A percentile compares a stretch with the other conserved stretches of the same genome.
These are phyloP conservation scores for Hemisphaericaspora xylofermentans DNA, from an alignment of 1,139 yeast genomes.

Conservation along the genomic window DNA sequence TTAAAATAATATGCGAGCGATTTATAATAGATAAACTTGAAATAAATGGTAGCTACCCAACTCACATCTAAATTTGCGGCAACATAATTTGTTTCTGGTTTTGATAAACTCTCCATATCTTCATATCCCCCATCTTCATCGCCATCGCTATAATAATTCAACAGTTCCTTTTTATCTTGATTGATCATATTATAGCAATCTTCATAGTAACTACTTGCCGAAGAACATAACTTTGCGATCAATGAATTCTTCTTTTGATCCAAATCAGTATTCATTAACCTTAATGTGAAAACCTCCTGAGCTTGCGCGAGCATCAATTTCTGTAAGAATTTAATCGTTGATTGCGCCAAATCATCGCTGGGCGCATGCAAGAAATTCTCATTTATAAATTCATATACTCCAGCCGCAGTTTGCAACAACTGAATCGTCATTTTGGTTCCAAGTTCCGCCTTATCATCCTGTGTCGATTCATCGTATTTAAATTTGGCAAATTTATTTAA, in stretches of 20 bases:
- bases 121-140: constrained; percentile 19
- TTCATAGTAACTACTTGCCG: constrained; percentile 58
- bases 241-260: constrained; percentile 60
- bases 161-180: constrained; percentile 9
- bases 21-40: constrained; percentile 48
- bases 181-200: constrained; percentile 35
- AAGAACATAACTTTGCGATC: constrained; percentile 67
- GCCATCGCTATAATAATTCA: constrained; percentile 16
- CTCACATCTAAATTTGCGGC: constrained; percentile 45
- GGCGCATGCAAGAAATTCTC: constrained; percentile 92
- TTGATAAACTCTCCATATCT: constrained; percentile 16
- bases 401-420: constrained; percentile 74
- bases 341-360: constrained; percentile 69
- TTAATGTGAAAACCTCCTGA: constrained; percentile 77
- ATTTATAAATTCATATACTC: constrained; percentile 67
- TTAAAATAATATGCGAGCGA: constrained; percentile 51
- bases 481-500: constrained; percentile 51
- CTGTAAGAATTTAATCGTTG: constrained; percentile 63
- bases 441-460: constrained; percentile 38
- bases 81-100: constrained; percentile 28
- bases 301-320: constrained; percentile 81
- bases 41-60: constrained; percentile 46
- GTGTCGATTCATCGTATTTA: constrained; percentile 43
- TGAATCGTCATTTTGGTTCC: constrained; percentile 60
- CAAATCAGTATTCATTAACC: constrained; percentile 51